Evolutionary conservation across 2,329 filamentous ascomycete genomes (phyloP).

Genomic region (Neopestalotiopsis clavispora): DNA sequence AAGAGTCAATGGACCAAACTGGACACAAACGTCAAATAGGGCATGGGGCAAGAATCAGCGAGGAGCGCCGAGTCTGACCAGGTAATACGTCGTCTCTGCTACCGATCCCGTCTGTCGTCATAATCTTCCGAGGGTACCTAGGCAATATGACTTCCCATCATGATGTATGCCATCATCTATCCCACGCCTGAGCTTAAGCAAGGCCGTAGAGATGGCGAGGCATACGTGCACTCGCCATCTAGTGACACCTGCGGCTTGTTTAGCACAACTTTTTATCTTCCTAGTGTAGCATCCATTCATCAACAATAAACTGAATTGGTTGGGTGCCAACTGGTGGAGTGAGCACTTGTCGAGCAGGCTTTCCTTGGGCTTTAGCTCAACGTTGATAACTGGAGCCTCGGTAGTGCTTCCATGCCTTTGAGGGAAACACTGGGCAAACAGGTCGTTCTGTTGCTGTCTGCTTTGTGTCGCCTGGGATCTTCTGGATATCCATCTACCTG

Average conservation of each 20-base stretch:
- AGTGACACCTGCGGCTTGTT: neutral
- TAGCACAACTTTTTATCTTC: neutral
- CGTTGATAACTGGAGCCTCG: neutral
- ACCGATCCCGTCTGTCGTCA: neutral
- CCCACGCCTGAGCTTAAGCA: neutral
- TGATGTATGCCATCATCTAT: neutral
- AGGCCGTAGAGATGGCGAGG: neutral
- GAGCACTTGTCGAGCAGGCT: neutral
- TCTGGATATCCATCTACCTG: neutral
- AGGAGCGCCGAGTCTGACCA: neutral
- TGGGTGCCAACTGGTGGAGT: neutral
- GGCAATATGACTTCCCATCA: neutral
- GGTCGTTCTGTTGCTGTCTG: neutral
- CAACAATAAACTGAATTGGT: neutral
- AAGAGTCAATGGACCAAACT: neutral
- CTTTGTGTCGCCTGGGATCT: neutral
- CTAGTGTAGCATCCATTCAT: neutral
- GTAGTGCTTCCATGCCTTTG: neutral
- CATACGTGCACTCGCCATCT: neutral
- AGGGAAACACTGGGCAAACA: neutral
- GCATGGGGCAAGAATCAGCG: neutral
- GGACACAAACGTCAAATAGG: neutral
- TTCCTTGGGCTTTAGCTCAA: neutral
- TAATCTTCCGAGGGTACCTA: neutral
- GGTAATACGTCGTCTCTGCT: neutral